Percentiles rank a stretch among this genome's conserved stretches.
These are phyloP conservation scores for Gloeophyllum trabeum DNA, from an alignment of 768 basidiomycete species.

Conservation along the genomic window DNA sequence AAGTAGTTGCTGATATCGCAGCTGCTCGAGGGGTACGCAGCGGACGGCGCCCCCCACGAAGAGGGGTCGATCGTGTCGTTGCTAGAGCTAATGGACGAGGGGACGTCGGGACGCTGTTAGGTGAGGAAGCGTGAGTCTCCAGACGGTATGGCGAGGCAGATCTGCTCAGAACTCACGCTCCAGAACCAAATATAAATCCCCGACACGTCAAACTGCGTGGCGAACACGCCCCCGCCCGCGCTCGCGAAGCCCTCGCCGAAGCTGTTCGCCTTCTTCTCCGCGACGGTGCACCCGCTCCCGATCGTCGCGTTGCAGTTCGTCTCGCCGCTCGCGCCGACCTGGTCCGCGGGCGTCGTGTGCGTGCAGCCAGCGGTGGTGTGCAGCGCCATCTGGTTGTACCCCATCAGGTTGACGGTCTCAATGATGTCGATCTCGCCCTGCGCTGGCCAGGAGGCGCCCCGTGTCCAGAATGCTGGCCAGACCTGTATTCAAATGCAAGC, in stretches of 20 bases:
- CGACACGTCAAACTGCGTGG: slow-evolving; percentile 52
- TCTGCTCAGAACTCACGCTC: slow-evolving; percentile 27
- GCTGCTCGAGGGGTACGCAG: slow-evolving; percentile 23
- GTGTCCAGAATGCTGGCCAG: too few relatives aligned
- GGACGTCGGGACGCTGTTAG: slow-evolving; percentile 26
- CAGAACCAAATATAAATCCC: slow-evolving; percentile 46
- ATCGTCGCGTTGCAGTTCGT: slow-evolving; percentile 19
- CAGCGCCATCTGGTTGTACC: slow-evolving; percentile 44
- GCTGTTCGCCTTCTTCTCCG: slow-evolving; percentile 23
- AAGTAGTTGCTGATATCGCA: slow-evolving; percentile 35
- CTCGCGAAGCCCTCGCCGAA: slow-evolving; percentile 29
- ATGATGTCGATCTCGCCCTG: slow-evolving; percentile 58
- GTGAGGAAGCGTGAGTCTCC: too few relatives aligned
- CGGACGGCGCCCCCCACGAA: slow-evolving; percentile 30
- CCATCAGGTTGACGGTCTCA: slow-evolving; percentile 44
- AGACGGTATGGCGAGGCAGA: not conserved
- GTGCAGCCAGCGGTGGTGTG: slow-evolving; percentile 33
- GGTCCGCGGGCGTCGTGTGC: slow-evolving; percentile 23
- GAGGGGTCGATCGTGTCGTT: slow-evolving; percentile 20
- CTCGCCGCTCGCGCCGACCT: slow-evolving; percentile 7
- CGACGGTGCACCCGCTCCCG: slow-evolving; percentile 25
- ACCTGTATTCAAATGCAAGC: too few relatives aligned
- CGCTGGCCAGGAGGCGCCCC: too few relatives aligned
- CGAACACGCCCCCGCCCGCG: slow-evolving; percentile 53
- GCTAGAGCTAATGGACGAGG: slow-evolving; percentile 18